Evolutionary conservation across 768 basidiomycete species (phyloP).

Genomic region (Daedalea quercina): DNA sequence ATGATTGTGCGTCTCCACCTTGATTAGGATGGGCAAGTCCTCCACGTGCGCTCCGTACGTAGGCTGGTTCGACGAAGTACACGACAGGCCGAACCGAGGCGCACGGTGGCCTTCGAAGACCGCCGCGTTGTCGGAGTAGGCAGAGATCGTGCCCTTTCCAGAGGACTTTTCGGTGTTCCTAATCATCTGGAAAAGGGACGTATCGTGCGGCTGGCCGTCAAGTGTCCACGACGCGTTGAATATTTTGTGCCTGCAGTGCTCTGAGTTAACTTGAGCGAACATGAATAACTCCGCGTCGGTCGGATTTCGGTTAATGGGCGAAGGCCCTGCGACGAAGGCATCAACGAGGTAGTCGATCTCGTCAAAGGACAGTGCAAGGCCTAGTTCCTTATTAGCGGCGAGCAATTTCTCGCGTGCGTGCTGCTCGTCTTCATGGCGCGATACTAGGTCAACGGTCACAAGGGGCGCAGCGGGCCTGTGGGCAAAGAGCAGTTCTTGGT

Average conservation of each 20-base stretch:
- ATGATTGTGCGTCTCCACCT: slow-evolving; percentile 99
- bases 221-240: slow-evolving; percentile 98
- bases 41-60: slow-evolving; percentile 58
- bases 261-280: slow-evolving; percentile 99
- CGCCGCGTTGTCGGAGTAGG: slow-evolving; percentile 97
- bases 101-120: slow-evolving; percentile 76
- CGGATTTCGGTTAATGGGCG: slow-evolving; percentile 73
- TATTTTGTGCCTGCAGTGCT: slow-evolving; percentile 98
- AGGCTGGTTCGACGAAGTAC: slow-evolving; percentile 15
- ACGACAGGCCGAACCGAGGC: slow-evolving; percentile 64
- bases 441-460: slow-evolving; percentile 57
- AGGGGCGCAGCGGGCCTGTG: slow-evolving; percentile 63
- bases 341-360: slow-evolving; percentile 91
- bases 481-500: slow-evolving; percentile 48
- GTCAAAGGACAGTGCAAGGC: slow-evolving; percentile 82
- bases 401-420: slow-evolving; percentile 59
- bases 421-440: slow-evolving; percentile 19
- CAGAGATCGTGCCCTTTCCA: slow-evolving; percentile 80
- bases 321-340: slow-evolving; percentile 70
- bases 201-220: slow-evolving; percentile 55
- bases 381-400: slow-evolving; percentile 75
- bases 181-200: slow-evolving; percentile 94
- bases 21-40: slow-evolving; percentile 84
- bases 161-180: slow-evolving; percentile 85
- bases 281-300: slow-evolving; percentile 99